Conservation (phyloP, 345 rosid genomes). For the Brassica napus region DNA sequence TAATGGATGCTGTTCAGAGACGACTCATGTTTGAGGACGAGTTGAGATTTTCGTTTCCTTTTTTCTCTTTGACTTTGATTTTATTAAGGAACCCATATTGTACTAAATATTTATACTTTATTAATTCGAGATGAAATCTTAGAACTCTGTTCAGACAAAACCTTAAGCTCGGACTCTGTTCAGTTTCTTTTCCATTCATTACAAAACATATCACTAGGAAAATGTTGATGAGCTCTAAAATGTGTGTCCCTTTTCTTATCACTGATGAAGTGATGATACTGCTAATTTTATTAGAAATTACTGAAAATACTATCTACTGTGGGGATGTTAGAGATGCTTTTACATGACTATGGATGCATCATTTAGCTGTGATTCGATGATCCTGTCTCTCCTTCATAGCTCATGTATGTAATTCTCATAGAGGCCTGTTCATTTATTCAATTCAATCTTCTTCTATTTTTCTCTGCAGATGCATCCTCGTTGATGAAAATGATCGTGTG, state of each 20-base stretch:
- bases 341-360: neutral
- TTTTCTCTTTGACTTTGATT: neutral
- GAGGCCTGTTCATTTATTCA: neutral
- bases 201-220: neutral
- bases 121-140: neutral
- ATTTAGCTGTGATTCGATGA: neutral
- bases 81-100: too few relatives aligned
- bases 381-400: neutral
- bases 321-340: neutral
- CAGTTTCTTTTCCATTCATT: neutral
- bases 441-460: neutral
- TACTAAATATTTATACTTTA: too few relatives aligned
- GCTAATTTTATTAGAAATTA: neutral
- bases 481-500: conserved; percentile 75
- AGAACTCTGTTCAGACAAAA: neutral
- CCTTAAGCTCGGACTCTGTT: neutral
- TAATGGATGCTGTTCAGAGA: conserved; percentile 98
- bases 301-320: neutral
- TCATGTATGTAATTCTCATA: neutral
- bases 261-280: too few relatives aligned
- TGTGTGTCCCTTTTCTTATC: neutral
- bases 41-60: conserved; percentile 39
- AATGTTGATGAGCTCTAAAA: neutral
- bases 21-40: conserved; percentile 99
- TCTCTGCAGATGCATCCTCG: conserved; percentile 83